phyloP scores from a whole-genome alignment of 257 asterid genomes.

The Ilex asprella region DNA sequence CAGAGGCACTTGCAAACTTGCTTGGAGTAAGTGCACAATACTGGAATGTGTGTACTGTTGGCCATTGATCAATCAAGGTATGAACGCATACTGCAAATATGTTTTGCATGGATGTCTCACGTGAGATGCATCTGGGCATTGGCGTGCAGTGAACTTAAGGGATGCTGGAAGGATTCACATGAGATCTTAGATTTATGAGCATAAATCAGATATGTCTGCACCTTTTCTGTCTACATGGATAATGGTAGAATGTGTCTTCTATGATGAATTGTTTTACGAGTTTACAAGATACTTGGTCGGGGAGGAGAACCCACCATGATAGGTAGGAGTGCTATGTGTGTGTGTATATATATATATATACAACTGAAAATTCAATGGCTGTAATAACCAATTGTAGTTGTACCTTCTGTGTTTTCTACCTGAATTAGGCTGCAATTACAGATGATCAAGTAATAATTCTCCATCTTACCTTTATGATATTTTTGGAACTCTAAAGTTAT shows the following conservation, averaged over 20 bases:
- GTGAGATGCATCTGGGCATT: not conserved
- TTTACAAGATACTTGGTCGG: too few relatives aligned
- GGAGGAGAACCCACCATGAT: not conserved
- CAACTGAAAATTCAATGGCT: too few relatives aligned
- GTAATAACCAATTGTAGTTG: not conserved
- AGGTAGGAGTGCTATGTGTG: not conserved
- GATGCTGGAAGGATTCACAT: not conserved
- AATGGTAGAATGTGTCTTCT: not conserved
- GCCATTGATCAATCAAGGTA: not conserved
- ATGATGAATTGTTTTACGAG: too few relatives aligned
- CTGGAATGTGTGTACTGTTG: not conserved
- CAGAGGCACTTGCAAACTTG: slow-evolving; percentile 15
- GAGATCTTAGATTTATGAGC: not conserved
- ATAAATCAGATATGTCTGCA: not conserved
- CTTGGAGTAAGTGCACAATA: slow-evolving; percentile 18
- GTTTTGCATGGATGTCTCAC: not conserved
- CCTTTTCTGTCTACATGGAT: not conserved
- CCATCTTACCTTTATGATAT: too few relatives aligned
- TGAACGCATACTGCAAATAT: slow-evolving; percentile 3
- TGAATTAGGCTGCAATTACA: too few relatives aligned
- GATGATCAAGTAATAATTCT: too few relatives aligned
- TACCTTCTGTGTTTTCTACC: not conserved
- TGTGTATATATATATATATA: too few relatives aligned
- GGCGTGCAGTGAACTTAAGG: not conserved
- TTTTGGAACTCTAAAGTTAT: too few relatives aligned